Evolutionary conservation across 805 yeast genomes (phyloP).

Genomic region (Candida verbasci): DNA sequence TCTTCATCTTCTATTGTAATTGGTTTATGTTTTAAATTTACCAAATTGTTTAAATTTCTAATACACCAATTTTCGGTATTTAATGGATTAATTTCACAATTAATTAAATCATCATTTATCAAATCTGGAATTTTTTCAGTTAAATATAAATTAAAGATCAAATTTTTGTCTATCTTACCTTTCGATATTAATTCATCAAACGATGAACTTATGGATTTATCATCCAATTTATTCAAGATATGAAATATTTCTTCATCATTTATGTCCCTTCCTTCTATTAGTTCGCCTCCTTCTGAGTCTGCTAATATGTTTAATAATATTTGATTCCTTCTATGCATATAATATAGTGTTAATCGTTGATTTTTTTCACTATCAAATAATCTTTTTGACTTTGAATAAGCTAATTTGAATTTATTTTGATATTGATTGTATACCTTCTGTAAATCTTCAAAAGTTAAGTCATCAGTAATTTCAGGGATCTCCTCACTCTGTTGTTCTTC

Average conservation of each 20-base stretch:
- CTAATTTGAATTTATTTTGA: conserved; percentile 21
- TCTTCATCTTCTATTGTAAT: conserved; percentile 11
- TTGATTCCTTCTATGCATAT: conserved; percentile 32
- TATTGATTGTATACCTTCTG: conserved; percentile 22
- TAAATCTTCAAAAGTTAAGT: neutral
- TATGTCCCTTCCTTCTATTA: neutral
- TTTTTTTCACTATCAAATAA: conserved; percentile 29
- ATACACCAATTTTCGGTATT: conserved; percentile 35
- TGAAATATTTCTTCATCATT: neutral
- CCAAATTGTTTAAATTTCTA: conserved; percentile 27
- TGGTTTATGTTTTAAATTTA: conserved; percentile 31
- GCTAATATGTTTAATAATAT: conserved; percentile 28
- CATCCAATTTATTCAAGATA: neutral
- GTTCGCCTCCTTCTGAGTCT: conserved; percentile 4
- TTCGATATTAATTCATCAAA: conserved; percentile 8
- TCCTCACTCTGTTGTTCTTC: conserved; percentile 3
- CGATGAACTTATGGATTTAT: conserved; percentile 14
- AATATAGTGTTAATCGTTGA: conserved; percentile 30
- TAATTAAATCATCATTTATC: conserved; percentile 30
- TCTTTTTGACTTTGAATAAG: conserved; percentile 18
- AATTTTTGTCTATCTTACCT: conserved; percentile 13
- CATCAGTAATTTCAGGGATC: neutral
- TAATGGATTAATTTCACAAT: conserved; percentile 37
- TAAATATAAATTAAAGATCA: conserved; percentile 23
- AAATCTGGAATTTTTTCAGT: conserved; percentile 36